These are phyloP conservation scores for Apostasia shenzhenica DNA, from an alignment of 106 monocot species.

Conservation along the genomic window DNA sequence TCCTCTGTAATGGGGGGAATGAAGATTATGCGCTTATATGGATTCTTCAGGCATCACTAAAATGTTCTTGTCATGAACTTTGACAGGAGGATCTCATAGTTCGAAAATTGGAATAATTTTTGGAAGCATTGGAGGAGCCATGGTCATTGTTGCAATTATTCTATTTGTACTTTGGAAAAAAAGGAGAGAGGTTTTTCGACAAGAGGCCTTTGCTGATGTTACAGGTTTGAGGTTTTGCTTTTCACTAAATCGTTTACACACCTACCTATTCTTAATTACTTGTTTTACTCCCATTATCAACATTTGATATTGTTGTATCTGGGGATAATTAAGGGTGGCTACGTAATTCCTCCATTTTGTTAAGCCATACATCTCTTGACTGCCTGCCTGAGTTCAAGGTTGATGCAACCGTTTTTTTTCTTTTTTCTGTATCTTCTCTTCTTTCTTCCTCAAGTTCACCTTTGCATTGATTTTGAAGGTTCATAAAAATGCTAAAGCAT, in stretches of 20 bases:
- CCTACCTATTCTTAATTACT: background rate
- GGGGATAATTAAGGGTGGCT: no score
- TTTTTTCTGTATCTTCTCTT: no score
- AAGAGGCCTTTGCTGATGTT: constrained; percentile 71
- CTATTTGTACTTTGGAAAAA: constrained; percentile 33
- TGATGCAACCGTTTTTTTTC: no score
- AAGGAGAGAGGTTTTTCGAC: constrained; percentile 22
- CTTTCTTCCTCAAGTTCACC: no score
- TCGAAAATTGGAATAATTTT: constrained; percentile 38
- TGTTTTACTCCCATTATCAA: no score
- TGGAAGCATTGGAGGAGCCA: constrained; percentile 40
- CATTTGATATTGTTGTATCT: no score
- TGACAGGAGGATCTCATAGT: constrained; percentile 47
- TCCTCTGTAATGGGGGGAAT: background rate
- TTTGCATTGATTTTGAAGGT: no score
- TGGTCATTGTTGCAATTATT: constrained; percentile 11
- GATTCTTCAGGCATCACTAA: background rate
- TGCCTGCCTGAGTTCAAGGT: no score
- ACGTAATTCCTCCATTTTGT: no score
- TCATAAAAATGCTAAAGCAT: no score
- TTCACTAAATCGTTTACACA: background rate
- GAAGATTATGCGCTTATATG: background rate
- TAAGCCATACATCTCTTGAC: no score
- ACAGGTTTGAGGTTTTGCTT: constrained; percentile 31
- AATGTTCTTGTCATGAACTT: constrained; percentile 1